Percentiles rank a stretch among this genome's conserved stretches.
These are phyloP conservation scores for Phialocephala sp. DNA, from an alignment of 2,329 filamentous ascomycete genomes.

Conservation along the genomic window DNA sequence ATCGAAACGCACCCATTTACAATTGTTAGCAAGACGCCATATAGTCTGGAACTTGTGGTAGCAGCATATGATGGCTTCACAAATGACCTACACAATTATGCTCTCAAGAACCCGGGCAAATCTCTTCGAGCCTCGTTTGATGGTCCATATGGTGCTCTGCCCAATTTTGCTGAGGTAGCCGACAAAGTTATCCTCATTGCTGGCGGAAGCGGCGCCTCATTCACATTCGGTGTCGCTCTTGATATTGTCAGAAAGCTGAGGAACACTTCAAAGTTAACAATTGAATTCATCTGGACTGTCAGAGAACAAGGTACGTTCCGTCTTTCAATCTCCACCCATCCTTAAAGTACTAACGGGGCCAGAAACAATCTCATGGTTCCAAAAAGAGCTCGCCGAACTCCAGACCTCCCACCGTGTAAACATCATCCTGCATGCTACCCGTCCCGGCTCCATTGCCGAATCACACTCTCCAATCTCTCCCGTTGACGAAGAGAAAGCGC, in stretches of 20 bases:
- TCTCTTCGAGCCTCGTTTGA: constrained; percentile 59
- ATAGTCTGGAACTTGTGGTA: constrained; percentile 60
- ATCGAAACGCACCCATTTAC: constrained; percentile 70
- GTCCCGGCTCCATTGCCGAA: constrained; percentile 10
- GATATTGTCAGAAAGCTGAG: constrained; percentile 50
- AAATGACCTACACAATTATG: constrained; percentile 57
- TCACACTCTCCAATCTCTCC: constrained; percentile 9
- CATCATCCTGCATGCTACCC: constrained; percentile 42
- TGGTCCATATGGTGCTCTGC: constrained; percentile 63
- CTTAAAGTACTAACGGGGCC: background rate
- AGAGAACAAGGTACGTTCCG: constrained; percentile 49
- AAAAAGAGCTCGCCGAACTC: constrained; percentile 40
- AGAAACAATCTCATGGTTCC: constrained; percentile 35
- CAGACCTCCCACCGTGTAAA: constrained; percentile 38
- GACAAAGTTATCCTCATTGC: constrained; percentile 65
- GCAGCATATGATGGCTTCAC: constrained; percentile 65
- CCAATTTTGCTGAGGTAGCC: constrained; percentile 53
- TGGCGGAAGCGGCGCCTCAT: constrained; percentile 66
- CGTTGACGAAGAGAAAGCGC: constrained; percentile 25
- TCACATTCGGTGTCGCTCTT: constrained; percentile 56
- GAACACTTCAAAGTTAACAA: constrained; percentile 41
- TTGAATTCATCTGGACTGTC: constrained; percentile 58
- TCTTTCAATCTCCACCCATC: background rate
- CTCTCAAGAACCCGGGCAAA: constrained; percentile 54
- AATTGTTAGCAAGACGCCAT: constrained; percentile 50